Evolutionary conservation across 148 eudicot genomes (phyloP), one percentile per base, ranked within the genome.

Genomic region (Rhododendron williamsianum): DNA sequence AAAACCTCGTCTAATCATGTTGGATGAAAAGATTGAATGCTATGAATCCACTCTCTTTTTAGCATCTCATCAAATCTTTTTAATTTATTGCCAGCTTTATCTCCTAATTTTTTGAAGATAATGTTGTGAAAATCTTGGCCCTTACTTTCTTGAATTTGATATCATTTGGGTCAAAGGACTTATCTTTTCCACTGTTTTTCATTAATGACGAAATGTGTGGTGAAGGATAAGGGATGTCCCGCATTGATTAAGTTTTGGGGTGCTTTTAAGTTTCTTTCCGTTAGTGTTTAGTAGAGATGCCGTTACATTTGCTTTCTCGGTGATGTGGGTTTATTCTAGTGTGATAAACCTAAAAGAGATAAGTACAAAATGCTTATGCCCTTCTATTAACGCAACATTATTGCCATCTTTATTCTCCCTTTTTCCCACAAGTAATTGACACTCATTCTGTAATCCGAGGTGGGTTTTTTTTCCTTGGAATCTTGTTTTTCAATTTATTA

Each of bases 261-360:
- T 33, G 45, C 78, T 48, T 49, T 83, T 83, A 38, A 48, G 36
- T 30, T 25, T 49, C 16, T 79, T 25, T 48, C 81, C 58, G 78
- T 74, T 38, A 38, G 46, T 74, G 45, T 19, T 71, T 71, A 3
- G 19, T 48, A 49, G 52, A 67, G 36, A 82, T 82, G 74, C 41
- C 76, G 81, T 80, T 79, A 79, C 54, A n/a, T 78, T 23, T 49
- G 54, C n/a, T 73, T 76, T 41, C 30, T 43, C 1, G 63, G 43
- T 33, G 56, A 71, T 48, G 49, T 16, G 85, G 63, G 56, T 67
- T 46, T n/a, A 25, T 84, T 84, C 86, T 49, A 36, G 71, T n/a
- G 23, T 45, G 76, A 45, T 19, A 46, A 83, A 9, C 43, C 78
- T 51, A 52, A 51, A 83, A 51, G 48, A 76, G 15, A 35, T n/a